phyloP scores from a whole-genome alignment of 108 stramenopile species.

The Discostella pseudostelligera region DNA sequence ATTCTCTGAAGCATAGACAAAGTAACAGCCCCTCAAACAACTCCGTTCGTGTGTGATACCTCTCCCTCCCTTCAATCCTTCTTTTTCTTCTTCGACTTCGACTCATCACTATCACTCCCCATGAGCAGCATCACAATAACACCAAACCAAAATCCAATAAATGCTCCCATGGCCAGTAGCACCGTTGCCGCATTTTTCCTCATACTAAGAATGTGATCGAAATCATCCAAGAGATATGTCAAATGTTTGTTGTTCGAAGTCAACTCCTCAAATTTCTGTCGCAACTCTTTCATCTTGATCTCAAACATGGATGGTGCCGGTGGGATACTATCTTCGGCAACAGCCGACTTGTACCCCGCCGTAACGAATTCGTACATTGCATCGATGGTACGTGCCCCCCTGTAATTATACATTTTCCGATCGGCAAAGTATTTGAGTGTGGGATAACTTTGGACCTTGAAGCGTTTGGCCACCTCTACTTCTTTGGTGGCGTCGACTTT shows the following conservation, averaged over 20 bases:
- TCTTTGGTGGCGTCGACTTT: constrained; percentile 55
- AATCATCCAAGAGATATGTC: constrained; percentile 47
- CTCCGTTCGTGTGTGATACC: too few relatives aligned
- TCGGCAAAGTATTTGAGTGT: constrained; percentile 60
- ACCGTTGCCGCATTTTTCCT: constrained; percentile 58
- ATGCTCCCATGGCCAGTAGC: constrained; percentile 42
- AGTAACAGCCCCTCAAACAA: too few relatives aligned
- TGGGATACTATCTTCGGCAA: constrained; percentile 29
- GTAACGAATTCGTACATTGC: constrained; percentile 45
- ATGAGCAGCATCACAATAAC: constrained; percentile 19
- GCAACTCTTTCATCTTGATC: constrained; percentile 35
- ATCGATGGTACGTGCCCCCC: constrained; percentile 36
- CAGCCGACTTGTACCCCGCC: constrained; percentile 37
- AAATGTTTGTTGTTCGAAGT: constrained; percentile 31
- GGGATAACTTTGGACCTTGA: constrained; percentile 48
- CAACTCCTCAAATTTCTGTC: constrained; percentile 34
- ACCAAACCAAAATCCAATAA: constrained; percentile 40
- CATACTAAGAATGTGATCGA: constrained; percentile 50
- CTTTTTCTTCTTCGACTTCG: constrained; percentile 30
- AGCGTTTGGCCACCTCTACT: constrained; percentile 43
- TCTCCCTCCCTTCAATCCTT: constrained; percentile 38
- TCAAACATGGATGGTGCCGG: constrained; percentile 31
- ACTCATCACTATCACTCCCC: constrained; percentile 1
- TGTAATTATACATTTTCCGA: constrained; percentile 54
- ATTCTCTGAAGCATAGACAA: too few relatives aligned